Evolutionary conservation across 345 rosid genomes (phyloP).

Genomic region (Limnanthes douglasii): DNA sequence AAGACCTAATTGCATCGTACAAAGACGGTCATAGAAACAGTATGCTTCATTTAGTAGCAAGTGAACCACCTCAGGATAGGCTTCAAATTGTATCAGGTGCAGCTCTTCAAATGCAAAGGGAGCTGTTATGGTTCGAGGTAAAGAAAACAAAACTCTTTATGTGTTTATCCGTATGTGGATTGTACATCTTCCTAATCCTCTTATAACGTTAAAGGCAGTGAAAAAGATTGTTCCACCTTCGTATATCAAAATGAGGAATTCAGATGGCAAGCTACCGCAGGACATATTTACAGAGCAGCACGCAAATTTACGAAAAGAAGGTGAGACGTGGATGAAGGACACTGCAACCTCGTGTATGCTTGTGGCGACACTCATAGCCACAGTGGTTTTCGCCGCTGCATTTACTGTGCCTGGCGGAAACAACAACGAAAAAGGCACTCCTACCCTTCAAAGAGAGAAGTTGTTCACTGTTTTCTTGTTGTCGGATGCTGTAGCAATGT

Average conservation of each 20-base stretch:
- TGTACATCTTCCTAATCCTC: neutral
- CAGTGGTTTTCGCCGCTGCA: conserved; percentile 46
- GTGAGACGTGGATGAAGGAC: conserved; percentile 43
- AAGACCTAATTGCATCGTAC: conserved; percentile 11
- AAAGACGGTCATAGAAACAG: conserved; percentile 28
- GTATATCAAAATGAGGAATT: too few relatives aligned
- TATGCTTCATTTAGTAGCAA: conserved; percentile 57
- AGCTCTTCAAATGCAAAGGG: conserved; percentile 75
- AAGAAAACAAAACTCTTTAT: too few relatives aligned
- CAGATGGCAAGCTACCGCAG: conserved; percentile 27
- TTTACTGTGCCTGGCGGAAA: conserved; percentile 35
- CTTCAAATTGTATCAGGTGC: conserved; percentile 58
- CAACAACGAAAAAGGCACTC: conserved; percentile 10
- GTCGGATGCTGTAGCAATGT: conserved; percentile 34
- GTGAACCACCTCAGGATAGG: conserved; percentile 34
- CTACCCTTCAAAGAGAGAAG: neutral
- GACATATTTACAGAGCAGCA: conserved; percentile 39
- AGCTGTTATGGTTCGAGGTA: conserved; percentile 71
- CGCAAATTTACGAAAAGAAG: conserved; percentile 19
- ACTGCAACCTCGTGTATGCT: conserved; percentile 38
- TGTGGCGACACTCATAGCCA: conserved; percentile 38
- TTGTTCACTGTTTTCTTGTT: conserved; percentile 23
- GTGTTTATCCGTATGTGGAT: too few relatives aligned
- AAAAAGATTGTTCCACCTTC: too few relatives aligned
- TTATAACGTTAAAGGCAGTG: too few relatives aligned